A percentile compares a stretch with the other conserved stretches of the same genome.
Conservation (phyloP, 768 basidiomycete genomes). For the Rubroboletus pulcherrimus region DNA sequence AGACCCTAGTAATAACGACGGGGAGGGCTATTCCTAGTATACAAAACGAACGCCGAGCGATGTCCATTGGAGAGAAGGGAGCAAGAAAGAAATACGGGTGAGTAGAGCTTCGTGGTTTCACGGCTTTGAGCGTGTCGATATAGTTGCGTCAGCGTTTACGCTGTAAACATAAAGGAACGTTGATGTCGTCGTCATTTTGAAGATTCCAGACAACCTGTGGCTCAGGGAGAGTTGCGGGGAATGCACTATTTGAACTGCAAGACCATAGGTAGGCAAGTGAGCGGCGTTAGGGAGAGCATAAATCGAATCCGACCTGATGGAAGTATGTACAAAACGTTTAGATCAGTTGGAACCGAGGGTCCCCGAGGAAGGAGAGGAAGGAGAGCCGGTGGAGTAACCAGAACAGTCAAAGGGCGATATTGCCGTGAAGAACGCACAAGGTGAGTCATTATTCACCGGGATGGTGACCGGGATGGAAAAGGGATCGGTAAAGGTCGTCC, state of each 20-base stretch:
- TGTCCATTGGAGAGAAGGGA: conserved; percentile 1
- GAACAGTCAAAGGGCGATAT: conserved; percentile 23
- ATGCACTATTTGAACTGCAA: neutral
- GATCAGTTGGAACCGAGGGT: conserved; percentile 2
- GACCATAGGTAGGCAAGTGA: neutral
- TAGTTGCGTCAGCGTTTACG: neutral
- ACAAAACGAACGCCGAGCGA: conserved; percentile 5
- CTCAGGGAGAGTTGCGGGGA: neutral
- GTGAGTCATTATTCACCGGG: neutral
- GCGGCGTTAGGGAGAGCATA: neutral
- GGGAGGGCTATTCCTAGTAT: neutral
- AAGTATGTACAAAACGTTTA: neutral
- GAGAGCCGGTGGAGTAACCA: conserved; percentile 8
- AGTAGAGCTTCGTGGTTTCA: conserved; percentile 1
- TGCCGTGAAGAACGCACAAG: neutral
- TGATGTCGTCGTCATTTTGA: neutral
- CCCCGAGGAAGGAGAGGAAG: conserved; percentile 12
- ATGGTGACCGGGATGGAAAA: conserved; percentile 10
- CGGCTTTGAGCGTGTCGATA: neutral
- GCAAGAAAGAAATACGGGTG: neutral
- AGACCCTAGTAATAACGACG: neutral
- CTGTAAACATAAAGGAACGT: conserved; percentile 4
- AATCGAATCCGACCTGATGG: neutral
- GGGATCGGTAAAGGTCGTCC: conserved; percentile 24
- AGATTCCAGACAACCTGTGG: neutral